Percentiles rank a stretch among this genome's conserved stretches.
These are phyloP conservation scores for Fusarium torulosum DNA, from an alignment of 2,329 filamentous ascomycete species.

Conservation along the genomic window DNA sequence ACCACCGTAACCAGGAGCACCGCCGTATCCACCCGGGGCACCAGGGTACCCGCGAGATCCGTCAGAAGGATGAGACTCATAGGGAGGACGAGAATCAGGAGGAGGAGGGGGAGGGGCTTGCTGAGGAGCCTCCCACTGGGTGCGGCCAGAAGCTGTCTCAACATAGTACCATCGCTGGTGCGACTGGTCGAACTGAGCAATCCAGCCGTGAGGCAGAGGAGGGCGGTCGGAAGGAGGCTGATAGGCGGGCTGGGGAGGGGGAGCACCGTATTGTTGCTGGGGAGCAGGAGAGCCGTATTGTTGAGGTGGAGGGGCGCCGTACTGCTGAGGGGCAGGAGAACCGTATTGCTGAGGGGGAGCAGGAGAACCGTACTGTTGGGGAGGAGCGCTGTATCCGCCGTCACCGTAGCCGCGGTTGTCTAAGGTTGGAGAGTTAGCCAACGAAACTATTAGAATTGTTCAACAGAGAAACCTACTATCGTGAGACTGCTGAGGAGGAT, in stretches of 20 bases:
- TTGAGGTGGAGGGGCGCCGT: conserved; percentile 43
- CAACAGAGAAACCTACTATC: conserved; percentile 32
- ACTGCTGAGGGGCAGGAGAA: conserved; percentile 19
- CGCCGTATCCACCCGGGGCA: conserved; percentile 38
- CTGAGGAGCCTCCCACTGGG: conserved; percentile 73
- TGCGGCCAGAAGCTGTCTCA: conserved; percentile 69
- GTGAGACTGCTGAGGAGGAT: conserved; percentile 28
- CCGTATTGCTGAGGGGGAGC: conserved; percentile 21
- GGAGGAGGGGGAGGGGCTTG: conserved; percentile 46
- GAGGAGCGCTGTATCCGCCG: conserved; percentile 54
- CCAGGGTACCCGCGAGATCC: conserved; percentile 45
- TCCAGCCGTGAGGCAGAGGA: conserved; percentile 71
- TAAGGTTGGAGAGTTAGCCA: conserved; percentile 23
- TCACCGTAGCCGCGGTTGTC: conserved; percentile 47
- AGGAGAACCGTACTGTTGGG: conserved; percentile 12
- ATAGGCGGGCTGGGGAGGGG: conserved; percentile 50
- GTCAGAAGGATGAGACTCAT: conserved; percentile 40
- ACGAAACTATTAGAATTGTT: background rate
- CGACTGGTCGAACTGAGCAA: conserved; percentile 71
- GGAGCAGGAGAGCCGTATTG: conserved; percentile 55
- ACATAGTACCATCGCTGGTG: conserved; percentile 74
- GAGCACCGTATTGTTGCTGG: conserved; percentile 39
- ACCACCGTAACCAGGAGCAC: conserved; percentile 40
- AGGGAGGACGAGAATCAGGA: conserved; percentile 40
- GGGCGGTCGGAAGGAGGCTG: conserved; percentile 58